These are phyloP conservation scores for Bjerkandera adusta DNA, from an alignment of 1,284 basidiomycete species.

Conservation along the genomic window DNA sequence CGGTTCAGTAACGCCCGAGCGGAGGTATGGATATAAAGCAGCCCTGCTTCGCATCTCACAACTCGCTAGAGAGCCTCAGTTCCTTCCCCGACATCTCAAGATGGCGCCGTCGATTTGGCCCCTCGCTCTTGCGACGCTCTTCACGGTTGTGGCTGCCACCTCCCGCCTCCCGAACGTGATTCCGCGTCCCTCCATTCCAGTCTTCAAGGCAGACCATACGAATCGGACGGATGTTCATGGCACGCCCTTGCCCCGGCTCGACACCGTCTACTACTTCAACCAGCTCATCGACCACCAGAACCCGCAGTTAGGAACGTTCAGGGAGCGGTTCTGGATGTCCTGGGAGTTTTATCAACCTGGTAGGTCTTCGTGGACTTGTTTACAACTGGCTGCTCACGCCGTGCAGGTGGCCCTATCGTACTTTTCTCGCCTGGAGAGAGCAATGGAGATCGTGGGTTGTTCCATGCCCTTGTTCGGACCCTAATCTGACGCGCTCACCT, in stretches of 20 bases:
- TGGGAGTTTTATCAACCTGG: slow-evolving; percentile 61
- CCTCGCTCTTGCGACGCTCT: too few relatives aligned
- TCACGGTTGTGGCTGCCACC: too few relatives aligned
- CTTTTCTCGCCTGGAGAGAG: slow-evolving; percentile 50
- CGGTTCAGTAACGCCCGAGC: too few relatives aligned
- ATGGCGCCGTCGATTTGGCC: too few relatives aligned
- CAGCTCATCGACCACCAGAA: slow-evolving; percentile 74
- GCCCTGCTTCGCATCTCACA: too few relatives aligned
- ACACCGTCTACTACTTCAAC: slow-evolving; percentile 56
- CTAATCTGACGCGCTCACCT: slow-evolving; percentile 3
- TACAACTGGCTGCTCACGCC: background rate
- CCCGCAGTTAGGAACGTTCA: slow-evolving; percentile 71
- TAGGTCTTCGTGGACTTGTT: slow-evolving; percentile 18
- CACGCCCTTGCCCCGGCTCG: slow-evolving; percentile 27
- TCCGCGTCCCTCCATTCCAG: too few relatives aligned
- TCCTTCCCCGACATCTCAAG: too few relatives aligned
- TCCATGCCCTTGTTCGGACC: background rate
- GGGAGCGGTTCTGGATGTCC: slow-evolving; percentile 70
- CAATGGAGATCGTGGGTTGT: slow-evolving; percentile 39
- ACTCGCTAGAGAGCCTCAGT: too few relatives aligned
- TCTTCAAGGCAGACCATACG: background rate
- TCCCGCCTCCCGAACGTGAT: slow-evolving; percentile 18
- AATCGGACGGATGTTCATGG: slow-evolving; percentile 9
- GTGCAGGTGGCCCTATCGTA: slow-evolving; percentile 64
- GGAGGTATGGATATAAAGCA: too few relatives aligned